Evolutionary conservation across 192 early-diverging fungal species (phyloP).

Genomic region (Kickxella alabastrina): DNA sequence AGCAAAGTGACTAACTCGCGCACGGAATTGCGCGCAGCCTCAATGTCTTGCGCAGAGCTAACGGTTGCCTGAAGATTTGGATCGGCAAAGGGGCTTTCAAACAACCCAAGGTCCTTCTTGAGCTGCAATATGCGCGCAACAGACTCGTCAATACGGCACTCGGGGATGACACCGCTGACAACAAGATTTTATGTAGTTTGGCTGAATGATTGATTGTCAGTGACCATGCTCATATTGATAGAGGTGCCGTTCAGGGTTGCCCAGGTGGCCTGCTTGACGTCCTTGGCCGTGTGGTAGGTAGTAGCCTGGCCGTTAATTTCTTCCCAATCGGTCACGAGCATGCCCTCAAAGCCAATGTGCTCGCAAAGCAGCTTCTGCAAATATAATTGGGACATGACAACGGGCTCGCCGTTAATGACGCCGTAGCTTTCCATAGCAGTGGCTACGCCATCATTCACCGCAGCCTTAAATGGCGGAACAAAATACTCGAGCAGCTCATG

Average conservation of each 20-base stretch:
- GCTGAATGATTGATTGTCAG: constrained; percentile 55
- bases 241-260: constrained; percentile 50
- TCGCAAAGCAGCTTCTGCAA: constrained; percentile 52
- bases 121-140: constrained; percentile 58
- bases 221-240: constrained; percentile 63
- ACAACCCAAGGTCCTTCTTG: constrained; percentile 64
- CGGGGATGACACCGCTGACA: constrained; percentile 22
- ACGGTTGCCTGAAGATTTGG: constrained; percentile 19
- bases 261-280: constrained; percentile 43
- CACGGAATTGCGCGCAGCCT: constrained; percentile 46
- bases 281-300: constrained; percentile 42
- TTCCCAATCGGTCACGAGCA: constrained; percentile 61
- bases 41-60: constrained; percentile 48
- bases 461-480: constrained; percentile 58
- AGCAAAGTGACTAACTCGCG: constrained; percentile 60
- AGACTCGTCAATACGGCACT: constrained; percentile 50
- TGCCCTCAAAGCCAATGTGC: constrained; percentile 52
- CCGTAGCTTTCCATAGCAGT: constrained; percentile 65
- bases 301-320: constrained; percentile 56
- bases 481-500: constrained; percentile 60
- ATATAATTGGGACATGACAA: constrained; percentile 56
- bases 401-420: constrained; percentile 57
- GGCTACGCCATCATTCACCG: constrained; percentile 56
- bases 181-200: constrained; percentile 42
- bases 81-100: constrained; percentile 48